Percentiles rank a stretch among this genome's conserved stretches.
These are phyloP conservation scores for Hypholoma fasciculare DNA, from an alignment of 768 basidiomycete species.

Conservation along the genomic window DNA sequence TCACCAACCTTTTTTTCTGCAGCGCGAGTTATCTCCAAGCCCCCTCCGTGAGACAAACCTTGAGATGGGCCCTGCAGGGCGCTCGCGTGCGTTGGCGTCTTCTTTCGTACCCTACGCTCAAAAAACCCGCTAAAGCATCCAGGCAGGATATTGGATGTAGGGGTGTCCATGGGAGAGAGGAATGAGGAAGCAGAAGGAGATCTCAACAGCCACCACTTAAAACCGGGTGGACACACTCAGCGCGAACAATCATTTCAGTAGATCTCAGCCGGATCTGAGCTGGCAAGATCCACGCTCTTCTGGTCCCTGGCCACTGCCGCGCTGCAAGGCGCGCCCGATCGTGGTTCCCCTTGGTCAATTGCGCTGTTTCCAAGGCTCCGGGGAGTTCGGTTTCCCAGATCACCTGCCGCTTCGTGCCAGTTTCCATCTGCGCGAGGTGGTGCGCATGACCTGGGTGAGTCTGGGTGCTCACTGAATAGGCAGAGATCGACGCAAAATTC, in stretches of 20 bases:
- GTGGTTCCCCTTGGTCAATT: not conserved
- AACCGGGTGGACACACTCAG: not conserved
- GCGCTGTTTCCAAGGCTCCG: conserved; percentile 1
- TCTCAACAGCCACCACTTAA: not conserved
- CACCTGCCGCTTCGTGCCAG: not conserved
- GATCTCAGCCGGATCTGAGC: conserved; percentile 4
- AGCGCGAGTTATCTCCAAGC: not conserved
- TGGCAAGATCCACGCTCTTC: conserved; percentile 2
- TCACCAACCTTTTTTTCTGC: conserved; percentile 11
- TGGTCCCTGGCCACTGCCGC: conserved; percentile 1
- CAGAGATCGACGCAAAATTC: not conserved
- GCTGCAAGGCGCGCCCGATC: conserved; percentile 2
- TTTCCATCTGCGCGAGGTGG: not conserved
- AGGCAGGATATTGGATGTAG: conserved; percentile 16
- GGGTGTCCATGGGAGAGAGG: conserved; percentile 20
- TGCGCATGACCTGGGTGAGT: not conserved
- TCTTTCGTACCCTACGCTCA: conserved; percentile 13
- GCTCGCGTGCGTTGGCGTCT: not conserved
- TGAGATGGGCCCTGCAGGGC: not conserved
- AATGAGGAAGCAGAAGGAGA: conserved; percentile 6
- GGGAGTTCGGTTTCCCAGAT: conserved; percentile 5
- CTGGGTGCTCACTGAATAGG: not conserved
- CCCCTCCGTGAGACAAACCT: not conserved
- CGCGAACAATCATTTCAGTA: conserved; percentile 2
- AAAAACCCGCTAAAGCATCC: conserved; percentile 39